Base-by-base conservation (phyloP, 2,329 filamentous ascomycete genomes). In the Metarhizium robertsii region DNA sequence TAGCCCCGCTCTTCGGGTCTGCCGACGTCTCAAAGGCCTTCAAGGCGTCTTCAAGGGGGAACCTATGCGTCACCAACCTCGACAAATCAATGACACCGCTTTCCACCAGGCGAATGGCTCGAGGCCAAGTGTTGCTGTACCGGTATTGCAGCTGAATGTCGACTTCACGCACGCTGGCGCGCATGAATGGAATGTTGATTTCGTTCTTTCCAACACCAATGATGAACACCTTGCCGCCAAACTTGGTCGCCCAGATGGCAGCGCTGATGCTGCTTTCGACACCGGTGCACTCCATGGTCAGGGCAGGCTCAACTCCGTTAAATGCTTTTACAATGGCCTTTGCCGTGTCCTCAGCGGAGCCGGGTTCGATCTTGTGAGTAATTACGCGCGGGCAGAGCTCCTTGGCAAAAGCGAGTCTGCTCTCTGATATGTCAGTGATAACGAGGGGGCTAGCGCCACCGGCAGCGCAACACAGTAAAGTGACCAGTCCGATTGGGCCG, bases 111-210 rank as follows among this genome's bases (percentile, higher is more conserved):
- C 92, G 83, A 62, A 97, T 96, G 47, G 94, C 92, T 59, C 90
- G 83, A 38, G 92, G 94, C 92, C 92, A 97, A 25, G 90, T 96
- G 76, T 97, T 96, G 75, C 81, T 83, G 77, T 97, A 97, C 59
- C 94, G 84, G 77, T 97, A 97, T 76, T 97, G 92, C 72, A 96
- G 94, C 75, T 95, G 90, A 58, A 97, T 78, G 73, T 97, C 92
- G 63, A 97, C 88, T 75, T 97, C 94, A 60, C 89, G 83, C 6
- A 92, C 92, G 65, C 87, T 92, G 56, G 92, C 81, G 53, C 90
- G 78, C 92, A 96, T 96, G 72, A 97, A 97, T 32, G 92, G 92
- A 60, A 97, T 87, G 72, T 83, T 90, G 77, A 97, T 94, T 77
- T 96, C 90, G 70, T 94, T 92, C 79, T 88, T 92, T 62, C 92